Base-by-base conservation (phyloP, 768 basidiomycete species). In the Tulasnella sp. region DNA sequence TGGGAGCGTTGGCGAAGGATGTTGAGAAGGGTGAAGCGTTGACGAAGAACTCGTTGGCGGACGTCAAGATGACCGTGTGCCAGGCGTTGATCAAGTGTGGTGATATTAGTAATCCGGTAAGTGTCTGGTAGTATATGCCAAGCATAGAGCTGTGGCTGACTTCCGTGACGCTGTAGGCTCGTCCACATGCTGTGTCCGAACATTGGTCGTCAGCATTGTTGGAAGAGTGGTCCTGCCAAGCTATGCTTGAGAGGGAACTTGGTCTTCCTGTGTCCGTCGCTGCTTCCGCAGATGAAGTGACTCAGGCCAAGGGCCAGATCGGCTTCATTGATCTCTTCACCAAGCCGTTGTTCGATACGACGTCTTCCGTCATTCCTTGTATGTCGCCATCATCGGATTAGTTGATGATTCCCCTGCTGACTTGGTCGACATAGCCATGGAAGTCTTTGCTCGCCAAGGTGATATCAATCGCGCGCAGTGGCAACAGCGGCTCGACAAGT, bases 81-180 rank as follows among this genome's bases (percentile, higher is more conserved):
- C 96, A 98, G 84, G 94, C 94, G 3, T 87, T 99, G 76, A 92
- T 99, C 85, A 99, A 99, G 86, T 98, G 97, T 84, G 96, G 97
- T 24, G 98, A 99, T 87, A 99, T 99, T 84, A 96, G 95, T 85
- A 99, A 99, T 85, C 97, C 98, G 22, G 96, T 98, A 85, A 82
- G 96, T 90, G 20, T 46, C 16, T 64, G n/a, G 9, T 60, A n/a
- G n/a, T 50, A 20, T 40, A 8, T 31, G 28, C 50, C 48, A 48
- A 11, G 50, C 76, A 31, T 3, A 16, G 34, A 31, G 16, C 28
- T 69, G 9, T 3, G 34, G 73, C 72, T 77, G 28, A 77, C 60
- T 69, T 46, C 3, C 37, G 54, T 37, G 78, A 46, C 16, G 77
- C 73, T 11, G 80, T 83, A 98, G 97, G 93, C 93, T 82, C 96